These are phyloP conservation scores for Fusarium sterilihyphosum DNA, from an alignment of 2,329 filamentous ascomycete species.

Conservation along the genomic window DNA sequence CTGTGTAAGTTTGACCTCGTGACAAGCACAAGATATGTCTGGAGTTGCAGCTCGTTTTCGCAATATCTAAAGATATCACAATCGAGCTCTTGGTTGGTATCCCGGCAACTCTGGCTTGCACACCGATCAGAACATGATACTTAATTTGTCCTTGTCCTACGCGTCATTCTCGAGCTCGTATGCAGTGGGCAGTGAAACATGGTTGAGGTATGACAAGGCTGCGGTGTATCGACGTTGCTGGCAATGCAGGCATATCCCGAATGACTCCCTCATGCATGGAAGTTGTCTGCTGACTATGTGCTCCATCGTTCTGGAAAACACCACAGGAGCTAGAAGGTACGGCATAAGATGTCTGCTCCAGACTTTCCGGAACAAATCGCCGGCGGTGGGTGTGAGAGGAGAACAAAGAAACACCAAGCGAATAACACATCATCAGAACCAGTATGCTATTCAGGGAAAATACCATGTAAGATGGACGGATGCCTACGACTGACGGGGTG, in stretches of 20 bases:
- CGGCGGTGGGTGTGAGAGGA: conserved; percentile 15
- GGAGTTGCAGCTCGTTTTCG: conserved; percentile 2
- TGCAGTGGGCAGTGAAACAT: conserved; percentile 38
- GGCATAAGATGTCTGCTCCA: conserved; percentile 19
- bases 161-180: conserved; percentile 27
- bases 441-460: conserved; percentile 16
- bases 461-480: conserved; percentile 5
- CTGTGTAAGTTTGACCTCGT: conserved; percentile 14
- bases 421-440: conserved; percentile 23
- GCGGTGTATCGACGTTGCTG: conserved; percentile 37
- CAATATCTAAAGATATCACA: conserved; percentile 13
- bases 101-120: neutral
- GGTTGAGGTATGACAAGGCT: conserved; percentile 39
- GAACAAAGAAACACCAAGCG: conserved; percentile 11
- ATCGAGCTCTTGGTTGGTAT: conserved; percentile 1
- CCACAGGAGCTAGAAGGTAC: conserved; percentile 7
- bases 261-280: conserved; percentile 42
- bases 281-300: conserved; percentile 39
- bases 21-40: conserved; percentile 13
- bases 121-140: conserved; percentile 17
- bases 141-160: conserved; percentile 14
- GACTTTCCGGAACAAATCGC: conserved; percentile 1
- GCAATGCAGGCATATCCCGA: conserved; percentile 41
- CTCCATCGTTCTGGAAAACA: conserved; percentile 26
- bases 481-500: conserved; percentile 8